Conservation (phyloP, 257 asterid genomes). For the Solanum tarijense region DNA sequence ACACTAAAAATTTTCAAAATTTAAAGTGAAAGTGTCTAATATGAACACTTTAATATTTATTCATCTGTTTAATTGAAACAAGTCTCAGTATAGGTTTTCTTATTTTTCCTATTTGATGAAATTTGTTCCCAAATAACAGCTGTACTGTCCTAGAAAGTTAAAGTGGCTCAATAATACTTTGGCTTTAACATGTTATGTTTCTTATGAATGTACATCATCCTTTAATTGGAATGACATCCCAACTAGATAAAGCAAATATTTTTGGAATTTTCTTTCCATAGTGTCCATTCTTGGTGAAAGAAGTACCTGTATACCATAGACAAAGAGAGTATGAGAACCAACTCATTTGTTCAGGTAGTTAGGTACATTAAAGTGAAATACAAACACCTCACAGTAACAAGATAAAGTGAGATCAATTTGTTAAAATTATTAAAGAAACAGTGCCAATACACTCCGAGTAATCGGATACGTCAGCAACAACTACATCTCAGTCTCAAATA, state of each 20-base stretch:
- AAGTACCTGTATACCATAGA: not conserved
- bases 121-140: not conserved
- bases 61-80: not conserved
- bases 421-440: not conserved
- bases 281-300: not conserved
- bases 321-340: not conserved
- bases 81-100: not conserved
- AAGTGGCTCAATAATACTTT: not conserved
- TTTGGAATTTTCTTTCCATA: not conserved
- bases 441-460: not conserved
- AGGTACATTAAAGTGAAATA: not conserved
- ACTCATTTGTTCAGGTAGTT: not conserved
- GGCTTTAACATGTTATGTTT: not conserved
- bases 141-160: not conserved
- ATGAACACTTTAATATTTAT: not conserved
- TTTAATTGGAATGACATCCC: not conserved
- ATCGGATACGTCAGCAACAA: not conserved
- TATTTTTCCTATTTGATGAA: not conserved
- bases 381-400: not conserved
- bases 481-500: not conserved
- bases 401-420: not conserved
- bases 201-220: not conserved
- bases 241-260: not conserved
- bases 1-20: not conserved
- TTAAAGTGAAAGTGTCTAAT: not conserved